A percentile compares a stretch with the other conserved stretches of the same genome.
phyloP scores from a whole-genome alignment of 306 rosid species.

The Argentina anserina region DNA sequence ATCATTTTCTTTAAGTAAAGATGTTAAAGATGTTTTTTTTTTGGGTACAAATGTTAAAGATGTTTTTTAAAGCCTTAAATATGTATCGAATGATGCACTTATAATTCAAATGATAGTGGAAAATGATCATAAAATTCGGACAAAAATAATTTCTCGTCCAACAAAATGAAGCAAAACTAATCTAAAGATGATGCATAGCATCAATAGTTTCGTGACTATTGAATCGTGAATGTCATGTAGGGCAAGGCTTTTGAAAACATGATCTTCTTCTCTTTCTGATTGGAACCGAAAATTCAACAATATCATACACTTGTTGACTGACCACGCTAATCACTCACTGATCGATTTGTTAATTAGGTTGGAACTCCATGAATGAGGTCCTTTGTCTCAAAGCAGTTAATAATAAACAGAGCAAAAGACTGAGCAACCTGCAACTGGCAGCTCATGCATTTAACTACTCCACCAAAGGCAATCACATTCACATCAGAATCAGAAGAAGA shows the following conservation, averaged over 20 bases:
- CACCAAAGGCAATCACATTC: neutral
- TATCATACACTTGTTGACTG: conserved; percentile 12
- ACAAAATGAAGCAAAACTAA: neutral
- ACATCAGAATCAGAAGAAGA: neutral
- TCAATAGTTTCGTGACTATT: neutral
- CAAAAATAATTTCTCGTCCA: too few relatives aligned
- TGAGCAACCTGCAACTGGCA: neutral
- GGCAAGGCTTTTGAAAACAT: neutral
- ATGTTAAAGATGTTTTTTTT: too few relatives aligned
- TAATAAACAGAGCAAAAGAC: neutral
- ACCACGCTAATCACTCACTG: conserved; percentile 11
- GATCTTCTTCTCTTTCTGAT: neutral
- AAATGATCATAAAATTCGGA: too few relatives aligned
- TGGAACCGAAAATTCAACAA: neutral
- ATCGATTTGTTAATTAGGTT: neutral
- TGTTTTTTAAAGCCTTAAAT: too few relatives aligned
- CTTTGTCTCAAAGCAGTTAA: neutral
- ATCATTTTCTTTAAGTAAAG: too few relatives aligned
- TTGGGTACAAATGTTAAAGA: too few relatives aligned
- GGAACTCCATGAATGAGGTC: neutral
- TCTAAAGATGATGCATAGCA: neutral
- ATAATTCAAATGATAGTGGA: too few relatives aligned
- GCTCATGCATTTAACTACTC: neutral
- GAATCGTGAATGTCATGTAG: neutral
- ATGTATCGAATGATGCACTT: neutral